Percentiles rank a stretch among this genome's conserved stretches.
phyloP scores from a whole-genome alignment of 768 basidiomycete genomes.

The Hygrophoropsis aurantiaca region DNA sequence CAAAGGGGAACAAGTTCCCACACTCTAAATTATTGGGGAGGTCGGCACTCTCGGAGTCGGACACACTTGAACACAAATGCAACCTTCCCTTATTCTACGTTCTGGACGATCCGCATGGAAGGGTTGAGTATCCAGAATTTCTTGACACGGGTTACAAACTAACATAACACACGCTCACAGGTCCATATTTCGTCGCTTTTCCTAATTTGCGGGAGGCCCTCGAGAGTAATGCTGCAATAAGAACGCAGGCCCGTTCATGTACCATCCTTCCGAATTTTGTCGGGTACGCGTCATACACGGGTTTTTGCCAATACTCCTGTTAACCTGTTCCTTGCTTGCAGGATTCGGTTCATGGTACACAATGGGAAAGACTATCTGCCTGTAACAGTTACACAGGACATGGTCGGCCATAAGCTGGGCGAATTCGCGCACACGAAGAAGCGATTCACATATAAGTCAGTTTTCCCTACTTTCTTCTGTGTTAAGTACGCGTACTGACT shows the following conservation, averaged over 20 bases:
- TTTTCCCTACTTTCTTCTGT: constrained; percentile 18
- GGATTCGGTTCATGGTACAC: constrained; percentile 88
- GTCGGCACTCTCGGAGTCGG: too few relatives aligned
- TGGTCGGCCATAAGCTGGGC: constrained; percentile 98
- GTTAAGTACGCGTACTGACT: neutral
- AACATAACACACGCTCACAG: constrained; percentile 37
- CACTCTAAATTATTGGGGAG: too few relatives aligned
- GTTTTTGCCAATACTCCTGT: neutral
- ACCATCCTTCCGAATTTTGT: constrained; percentile 96
- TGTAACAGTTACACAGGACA: constrained; percentile 88
- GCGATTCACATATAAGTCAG: constrained; percentile 82
- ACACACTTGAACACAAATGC: constrained; percentile 56
- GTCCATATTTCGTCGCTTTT: constrained; percentile 93
- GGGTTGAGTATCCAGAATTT: constrained; percentile 40
- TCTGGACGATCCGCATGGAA: constrained; percentile 86
- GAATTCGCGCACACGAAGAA: constrained; percentile 93
- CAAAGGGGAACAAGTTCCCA: too few relatives aligned
- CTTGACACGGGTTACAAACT: neutral
- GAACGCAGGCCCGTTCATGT: constrained; percentile 84
- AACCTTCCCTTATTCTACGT: constrained; percentile 55
- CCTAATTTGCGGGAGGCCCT: constrained; percentile 82
- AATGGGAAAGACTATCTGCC: constrained; percentile 91
- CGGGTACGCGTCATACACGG: constrained; percentile 55
- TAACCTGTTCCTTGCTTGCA: constrained; percentile 26
- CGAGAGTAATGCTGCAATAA: constrained; percentile 79